Percentiles rank a stretch among this genome's conserved stretches.
phyloP scores from a whole-genome alignment of 2,329 filamentous ascomycete genomes.

The Diaporthe citri region DNA sequence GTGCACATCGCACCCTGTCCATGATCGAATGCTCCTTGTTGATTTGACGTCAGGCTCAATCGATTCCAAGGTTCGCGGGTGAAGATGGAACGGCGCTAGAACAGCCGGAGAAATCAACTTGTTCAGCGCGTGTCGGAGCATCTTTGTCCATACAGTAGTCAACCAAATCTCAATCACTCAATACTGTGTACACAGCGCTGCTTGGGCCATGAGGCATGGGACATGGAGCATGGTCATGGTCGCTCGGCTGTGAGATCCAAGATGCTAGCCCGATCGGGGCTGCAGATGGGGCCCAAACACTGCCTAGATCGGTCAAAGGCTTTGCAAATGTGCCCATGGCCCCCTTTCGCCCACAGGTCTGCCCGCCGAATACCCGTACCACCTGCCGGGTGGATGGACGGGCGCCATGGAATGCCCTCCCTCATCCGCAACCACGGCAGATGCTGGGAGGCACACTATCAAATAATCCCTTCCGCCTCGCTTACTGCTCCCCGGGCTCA shows the following conservation, averaged over 20 bases:
- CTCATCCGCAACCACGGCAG: background rate
- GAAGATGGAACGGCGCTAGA: constrained; percentile 24
- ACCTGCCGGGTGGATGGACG: background rate
- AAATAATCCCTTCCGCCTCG: background rate
- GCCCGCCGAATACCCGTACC: background rate
- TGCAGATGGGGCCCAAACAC: constrained; percentile 5
- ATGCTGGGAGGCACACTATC: background rate
- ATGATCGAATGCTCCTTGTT: background rate
- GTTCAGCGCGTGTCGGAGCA: constrained; percentile 4
- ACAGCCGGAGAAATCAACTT: constrained; percentile 7
- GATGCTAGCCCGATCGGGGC: constrained; percentile 29
- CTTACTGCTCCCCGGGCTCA: background rate
- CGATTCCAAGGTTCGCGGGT: constrained; percentile 3
- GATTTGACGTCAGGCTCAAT: constrained; percentile 4
- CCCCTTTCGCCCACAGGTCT: background rate
- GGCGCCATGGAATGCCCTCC: background rate
- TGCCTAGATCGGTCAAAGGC: constrained; percentile 14
- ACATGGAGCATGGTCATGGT: background rate
- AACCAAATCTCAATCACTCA: background rate
- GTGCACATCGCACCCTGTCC: background rate
- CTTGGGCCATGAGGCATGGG: background rate
- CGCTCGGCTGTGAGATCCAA: constrained; percentile 23
- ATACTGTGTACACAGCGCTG: background rate
- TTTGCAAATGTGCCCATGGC: background rate
- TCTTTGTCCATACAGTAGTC: background rate